Base-by-base conservation (phyloP, 1,284 basidiomycete genomes). In the Mycena citricolor region DNA sequence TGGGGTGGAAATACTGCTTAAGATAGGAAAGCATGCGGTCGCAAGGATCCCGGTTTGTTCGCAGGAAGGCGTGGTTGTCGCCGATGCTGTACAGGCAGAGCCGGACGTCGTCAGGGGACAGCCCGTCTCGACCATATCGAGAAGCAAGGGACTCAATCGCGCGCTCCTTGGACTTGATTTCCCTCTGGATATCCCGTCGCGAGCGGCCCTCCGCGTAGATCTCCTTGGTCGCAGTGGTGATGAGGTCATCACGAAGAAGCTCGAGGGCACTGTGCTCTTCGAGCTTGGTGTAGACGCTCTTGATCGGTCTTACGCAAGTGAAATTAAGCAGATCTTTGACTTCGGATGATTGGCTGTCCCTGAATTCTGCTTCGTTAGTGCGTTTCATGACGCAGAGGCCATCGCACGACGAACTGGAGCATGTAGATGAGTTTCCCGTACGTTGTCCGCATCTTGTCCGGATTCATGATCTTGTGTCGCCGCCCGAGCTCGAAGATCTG, bases 401-500 rank as follows among this genome's bases (percentile, higher is more conserved):
- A 29, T 35, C 16, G 66, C 17, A 24, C 5, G 34, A 39, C 16
- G 52, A 49, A 85, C 75, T 89, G 86, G 23, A 89, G 73, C 43
- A 90, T 66, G 62, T 90, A 90, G 26, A 90, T 83, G 41, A 90
- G 67, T 57, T 90, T 90, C 14, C 88, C 87, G 52, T 90, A 90
- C 3, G 86, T 90, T 14, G 83, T 81, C n/a, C 88, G 75, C 87
- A 90, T 90, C 58, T 80, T 89, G 59, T 90, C 86, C 0, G 86
- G 85, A 56, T 89, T 90, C 83, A 85, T 89, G 57, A 90, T 89
- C 61, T 90, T 90, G 59, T 90, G 85, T 42, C 88, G 72, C 43
- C 87, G 69, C n/a, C 86, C 86, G 25, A 90, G 71, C 64, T 89
- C 85, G 52, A 89, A 88, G 16, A 89, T 74, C 14, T 71, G 63